These are phyloP conservation scores for Yarrowia sp. DNA, from an alignment of 805 yeast genomes.

Conservation along the genomic window DNA sequence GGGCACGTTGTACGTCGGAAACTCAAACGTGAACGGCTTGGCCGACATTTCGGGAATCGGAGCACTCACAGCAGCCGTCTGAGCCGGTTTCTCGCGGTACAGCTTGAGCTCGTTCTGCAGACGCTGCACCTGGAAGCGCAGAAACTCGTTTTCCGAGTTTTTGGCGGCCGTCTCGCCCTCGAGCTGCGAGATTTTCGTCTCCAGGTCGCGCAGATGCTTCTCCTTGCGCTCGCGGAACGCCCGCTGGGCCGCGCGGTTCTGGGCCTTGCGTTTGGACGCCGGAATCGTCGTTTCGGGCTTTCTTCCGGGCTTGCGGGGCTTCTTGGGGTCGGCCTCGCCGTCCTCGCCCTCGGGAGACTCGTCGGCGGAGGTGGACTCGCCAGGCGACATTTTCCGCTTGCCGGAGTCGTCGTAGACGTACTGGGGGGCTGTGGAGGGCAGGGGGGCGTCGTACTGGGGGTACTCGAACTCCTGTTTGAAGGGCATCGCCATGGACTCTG, in stretches of 20 bases:
- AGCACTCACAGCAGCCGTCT: too few species aligned
- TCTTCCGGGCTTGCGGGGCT: constrained; percentile 58
- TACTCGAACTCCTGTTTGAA: constrained; percentile 23
- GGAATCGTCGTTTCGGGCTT: constrained; percentile 78
- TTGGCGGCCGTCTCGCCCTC: constrained; percentile 71
- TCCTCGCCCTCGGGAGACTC: constrained; percentile 19
- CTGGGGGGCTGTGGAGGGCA: neutral
- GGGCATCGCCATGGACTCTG: constrained; percentile 13
- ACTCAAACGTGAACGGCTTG: constrained; percentile 49
- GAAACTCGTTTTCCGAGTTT: constrained; percentile 66
- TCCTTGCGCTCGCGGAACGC: constrained; percentile 96
- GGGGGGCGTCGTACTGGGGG: constrained; percentile 6
- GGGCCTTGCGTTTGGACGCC: constrained; percentile 88
- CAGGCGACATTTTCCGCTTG: constrained; percentile 12
- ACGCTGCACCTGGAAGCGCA: constrained; percentile 72
- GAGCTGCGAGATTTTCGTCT: constrained; percentile 66
- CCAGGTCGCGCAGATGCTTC: constrained; percentile 77
- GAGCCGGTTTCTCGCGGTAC: constrained; percentile 46
- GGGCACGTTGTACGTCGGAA: constrained; percentile 47
- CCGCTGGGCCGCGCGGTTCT: constrained; percentile 97
- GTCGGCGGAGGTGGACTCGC: constrained; percentile 8
- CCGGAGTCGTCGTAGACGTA: neutral
- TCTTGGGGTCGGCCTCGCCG: constrained; percentile 12
- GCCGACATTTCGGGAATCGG: constrained; percentile 13
- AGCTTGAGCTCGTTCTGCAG: constrained; percentile 68